phyloP scores from a whole-genome alignment of 2,329 filamentous ascomycete genomes.

The Colletotrichum theobromicola region DNA sequence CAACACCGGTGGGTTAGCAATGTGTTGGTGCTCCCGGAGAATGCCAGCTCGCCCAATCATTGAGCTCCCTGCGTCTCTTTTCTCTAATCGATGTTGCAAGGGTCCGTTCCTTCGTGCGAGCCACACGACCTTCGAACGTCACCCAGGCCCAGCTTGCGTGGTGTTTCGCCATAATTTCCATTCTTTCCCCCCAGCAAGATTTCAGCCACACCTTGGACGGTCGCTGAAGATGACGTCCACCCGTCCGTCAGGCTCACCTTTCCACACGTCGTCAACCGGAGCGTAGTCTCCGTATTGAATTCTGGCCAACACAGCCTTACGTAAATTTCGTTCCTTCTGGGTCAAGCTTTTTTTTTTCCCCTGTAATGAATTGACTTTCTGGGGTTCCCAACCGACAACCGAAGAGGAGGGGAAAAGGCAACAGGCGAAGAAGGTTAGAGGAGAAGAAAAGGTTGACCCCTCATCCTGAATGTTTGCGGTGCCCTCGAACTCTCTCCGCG shows the following conservation, averaged over 20 bases:
- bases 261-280: neutral
- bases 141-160: neutral
- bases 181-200: neutral
- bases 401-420: neutral
- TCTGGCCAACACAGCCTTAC: neutral
- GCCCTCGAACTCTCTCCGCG: constrained; percentile 4
- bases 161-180: neutral
- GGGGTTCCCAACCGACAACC: neutral
- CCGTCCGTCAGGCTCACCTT: neutral
- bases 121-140: constrained; percentile 17
- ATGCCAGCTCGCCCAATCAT: constrained; percentile 1
- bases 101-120: constrained; percentile 14
- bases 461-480: neutral
- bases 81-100: neutral
- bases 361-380: neutral
- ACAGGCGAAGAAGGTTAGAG: neutral
- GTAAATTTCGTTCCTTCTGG: neutral
- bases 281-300: constrained; percentile 1
- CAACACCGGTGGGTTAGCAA: neutral
- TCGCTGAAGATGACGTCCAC: constrained; percentile 3
- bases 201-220: constrained; percentile 2
- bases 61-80: neutral
- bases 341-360: neutral
- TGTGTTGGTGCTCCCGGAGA: neutral
- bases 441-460: neutral